Evolutionary conservation across 306 rosid species (phyloP).

Genomic region (Glycyrrhiza uralensis): DNA sequence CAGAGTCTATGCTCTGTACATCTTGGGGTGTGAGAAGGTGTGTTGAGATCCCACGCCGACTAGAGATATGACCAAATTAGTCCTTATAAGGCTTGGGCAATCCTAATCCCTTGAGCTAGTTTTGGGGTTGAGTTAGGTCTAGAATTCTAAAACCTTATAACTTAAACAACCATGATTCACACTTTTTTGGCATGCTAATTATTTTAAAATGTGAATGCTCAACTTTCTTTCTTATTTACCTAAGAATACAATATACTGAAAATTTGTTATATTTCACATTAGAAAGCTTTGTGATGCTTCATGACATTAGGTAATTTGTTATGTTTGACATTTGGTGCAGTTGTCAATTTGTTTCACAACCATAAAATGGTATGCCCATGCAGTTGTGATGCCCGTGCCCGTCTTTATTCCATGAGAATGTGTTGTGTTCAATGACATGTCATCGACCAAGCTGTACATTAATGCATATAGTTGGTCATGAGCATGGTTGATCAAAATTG

Average conservation of each 20-base stretch:
- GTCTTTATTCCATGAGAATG: not conserved
- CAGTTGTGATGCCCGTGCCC: not conserved
- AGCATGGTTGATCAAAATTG: not conserved
- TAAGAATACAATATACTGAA: not conserved
- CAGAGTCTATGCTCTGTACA: too few species aligned
- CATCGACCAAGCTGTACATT: not conserved
- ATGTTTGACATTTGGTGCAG: not conserved
- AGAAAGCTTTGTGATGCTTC: conserved; percentile 2
- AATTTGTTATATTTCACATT: not conserved
- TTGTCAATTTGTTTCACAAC: conserved; percentile 2
- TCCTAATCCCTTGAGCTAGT: too few species aligned
- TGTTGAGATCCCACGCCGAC: too few species aligned
- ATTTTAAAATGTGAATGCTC: not conserved
- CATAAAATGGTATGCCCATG: not conserved
- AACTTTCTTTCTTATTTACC: not conserved
- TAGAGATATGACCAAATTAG: too few species aligned
- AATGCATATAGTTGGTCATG: conserved; percentile 11
- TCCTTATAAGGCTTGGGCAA: too few species aligned
- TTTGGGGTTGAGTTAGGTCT: too few species aligned
- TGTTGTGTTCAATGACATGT: not conserved
- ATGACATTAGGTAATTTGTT: not conserved
- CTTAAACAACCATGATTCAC: too few species aligned
- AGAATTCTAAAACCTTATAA: too few species aligned
- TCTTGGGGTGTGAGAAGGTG: too few species aligned
- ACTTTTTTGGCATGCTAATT: not conserved